Conservation (phyloP, 257 asterid genomes). For the Solanum chmielewskii region DNA sequence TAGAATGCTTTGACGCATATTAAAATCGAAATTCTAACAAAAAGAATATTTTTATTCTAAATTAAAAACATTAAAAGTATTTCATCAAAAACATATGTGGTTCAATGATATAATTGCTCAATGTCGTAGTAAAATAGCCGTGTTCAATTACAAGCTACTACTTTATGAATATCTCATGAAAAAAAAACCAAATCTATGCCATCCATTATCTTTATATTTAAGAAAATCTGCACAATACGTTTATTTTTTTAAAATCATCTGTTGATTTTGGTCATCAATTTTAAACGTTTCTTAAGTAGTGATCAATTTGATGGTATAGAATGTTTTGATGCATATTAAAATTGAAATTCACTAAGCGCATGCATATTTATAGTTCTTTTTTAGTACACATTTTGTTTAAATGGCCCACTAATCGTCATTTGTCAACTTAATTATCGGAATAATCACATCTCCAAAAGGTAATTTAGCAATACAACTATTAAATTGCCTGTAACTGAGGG, state of each 20-base stretch:
- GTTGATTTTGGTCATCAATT: background rate
- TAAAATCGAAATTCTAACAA: too few relatives aligned
- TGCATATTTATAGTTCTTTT: background rate
- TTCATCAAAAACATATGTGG: background rate
- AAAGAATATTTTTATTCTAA: too few relatives aligned
- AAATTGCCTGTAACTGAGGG: background rate
- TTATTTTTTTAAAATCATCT: too few relatives aligned
- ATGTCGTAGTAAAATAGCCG: background rate
- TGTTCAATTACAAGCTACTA: too few relatives aligned
- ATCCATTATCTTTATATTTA: background rate
- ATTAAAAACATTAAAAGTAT: background rate
- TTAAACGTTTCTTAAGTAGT: background rate
- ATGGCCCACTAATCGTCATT: background rate
- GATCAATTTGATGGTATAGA: background rate
- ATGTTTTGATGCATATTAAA: background rate
- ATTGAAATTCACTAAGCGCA: background rate
- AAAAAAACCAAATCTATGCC: background rate
- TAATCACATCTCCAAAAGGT: background rate
- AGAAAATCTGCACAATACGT: background rate
- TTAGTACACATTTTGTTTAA: background rate
- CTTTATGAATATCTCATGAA: background rate
- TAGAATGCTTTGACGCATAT: too few relatives aligned
- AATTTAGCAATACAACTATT: background rate
- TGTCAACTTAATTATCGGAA: background rate
- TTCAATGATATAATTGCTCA: background rate